Base-by-base conservation (phyloP, 1,284 basidiomycete genomes). In the Coriolopsis trogii region DNA sequence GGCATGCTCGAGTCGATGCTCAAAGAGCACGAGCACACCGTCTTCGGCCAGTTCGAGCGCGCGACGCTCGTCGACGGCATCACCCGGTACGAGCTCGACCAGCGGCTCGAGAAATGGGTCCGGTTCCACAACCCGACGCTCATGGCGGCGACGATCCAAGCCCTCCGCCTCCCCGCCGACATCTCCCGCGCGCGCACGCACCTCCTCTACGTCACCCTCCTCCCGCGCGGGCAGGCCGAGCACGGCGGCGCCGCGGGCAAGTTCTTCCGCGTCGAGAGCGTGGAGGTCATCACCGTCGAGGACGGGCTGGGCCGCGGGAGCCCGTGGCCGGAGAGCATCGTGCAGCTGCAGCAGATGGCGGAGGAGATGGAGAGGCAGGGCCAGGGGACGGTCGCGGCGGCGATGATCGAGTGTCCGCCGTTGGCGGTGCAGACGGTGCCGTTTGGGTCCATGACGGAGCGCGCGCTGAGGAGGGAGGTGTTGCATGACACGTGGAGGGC, bases 91-190 rank as follows among this genome's bases (percentile, higher is more conserved):
- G 63, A 65, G 53, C 60, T 67, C 41, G 63, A 67, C 55, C 55
- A 63, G 53, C 63, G 61, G 21, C 61, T 67, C 46, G 66, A 65
- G 49, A 62, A 62, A 46, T 66, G 64, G 66, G 64, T 65, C 41
- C 49, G 52, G 25, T 65, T 56, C 49, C 64, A 67, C 53, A 58
- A 44, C 45, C 34, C 56, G 29, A 59, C 61, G n/a, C 60, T 66
- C 53, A 66, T 65, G 60, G 55, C 46, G 28, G 60, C 63, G 8
- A 59, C 59, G 13, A 49, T 67, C 25, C 59, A 67, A 42, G 63
- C 64, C n/a, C 49, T 65, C 12, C 51, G 53, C 29, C 57, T 65
- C 18, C 53, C 56, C 28, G 46, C 43, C 10, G 51, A 59, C 56
- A 12, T 63, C 46, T 24, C 25, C 3, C 60, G 61, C 50, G 46